Evolutionary conservation across 345 rosid genomes (phyloP), one percentile per base, ranked within the genome.

Genomic region (Corchorus capsularis): DNA sequence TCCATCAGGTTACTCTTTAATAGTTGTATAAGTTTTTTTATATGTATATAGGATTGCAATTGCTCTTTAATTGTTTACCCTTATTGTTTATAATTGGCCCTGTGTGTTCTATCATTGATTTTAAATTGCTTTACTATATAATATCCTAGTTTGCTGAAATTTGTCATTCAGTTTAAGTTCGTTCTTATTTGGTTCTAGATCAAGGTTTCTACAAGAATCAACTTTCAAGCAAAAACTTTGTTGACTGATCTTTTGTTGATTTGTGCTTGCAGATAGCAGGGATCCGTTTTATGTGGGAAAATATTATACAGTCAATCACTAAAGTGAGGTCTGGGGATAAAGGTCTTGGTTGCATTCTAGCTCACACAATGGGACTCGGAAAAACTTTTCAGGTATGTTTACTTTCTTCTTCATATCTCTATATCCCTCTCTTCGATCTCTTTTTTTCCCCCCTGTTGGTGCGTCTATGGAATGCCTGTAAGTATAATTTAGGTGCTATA

Each of bases 351-450:
- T 96, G 99, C 87, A 96, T 96, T 84, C 84, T 96, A 81, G 99
- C 99, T 63, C 98, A 96, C 81, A 96, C 96, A 70, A 96, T 96
- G 99, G 99, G 99, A 77, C 96, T 96, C 53, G 99, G 99, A 64
- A 96, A 96, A 92, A 96, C 99, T 71, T 86, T 96, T 77, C 99
- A 96, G 97, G 99, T 96, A 87, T 74, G 35, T 69, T 69, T 35
- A 52, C 27, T 35, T n/a, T 47, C 56, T 56, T 27, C 9, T 55
- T 55, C 8, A 8, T 60, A 1, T 34, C 57, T 62, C 45, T 34
- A 9, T 17, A 7, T 17, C 12, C 60, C 32, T 9, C 17, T 12
- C 35, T 12, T 6, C 43, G 6, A 39, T 39, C 43, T 39, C 43
- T 39, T 6, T 39, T 39, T 6, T 50, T 50, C n/a, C 6, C 10